phyloP scores from a whole-genome alignment of 257 asterid species.

The Ilex asprella region DNA sequence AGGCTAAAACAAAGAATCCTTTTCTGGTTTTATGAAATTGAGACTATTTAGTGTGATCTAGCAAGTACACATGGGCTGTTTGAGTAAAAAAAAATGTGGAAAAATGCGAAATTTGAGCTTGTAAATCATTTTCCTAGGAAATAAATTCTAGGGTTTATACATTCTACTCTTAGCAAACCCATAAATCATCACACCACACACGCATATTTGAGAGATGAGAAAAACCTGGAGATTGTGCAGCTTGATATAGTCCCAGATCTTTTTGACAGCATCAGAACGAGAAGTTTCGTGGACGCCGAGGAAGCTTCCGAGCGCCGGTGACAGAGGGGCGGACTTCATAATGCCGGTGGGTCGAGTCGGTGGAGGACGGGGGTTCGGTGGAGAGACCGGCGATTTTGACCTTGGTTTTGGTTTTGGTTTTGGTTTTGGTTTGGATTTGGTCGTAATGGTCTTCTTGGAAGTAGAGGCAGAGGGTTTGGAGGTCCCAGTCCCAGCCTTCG shows the following conservation, averaged over 20 bases:
- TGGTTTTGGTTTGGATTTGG: slow-evolving; percentile 25
- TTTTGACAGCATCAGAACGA: slow-evolving; percentile 47
- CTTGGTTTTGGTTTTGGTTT: slow-evolving; percentile 18
- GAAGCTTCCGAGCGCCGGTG: slow-evolving; percentile 35
- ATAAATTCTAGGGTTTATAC: too few relatives aligned
- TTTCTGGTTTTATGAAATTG: too few relatives aligned
- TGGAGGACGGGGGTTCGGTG: background rate
- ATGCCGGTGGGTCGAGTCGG: slow-evolving; percentile 17
- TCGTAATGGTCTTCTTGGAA: background rate
- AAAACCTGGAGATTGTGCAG: slow-evolving; percentile 52
- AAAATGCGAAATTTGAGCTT: too few relatives aligned
- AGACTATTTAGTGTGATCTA: too few relatives aligned
- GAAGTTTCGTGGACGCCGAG: slow-evolving; percentile 46
- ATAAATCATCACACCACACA: too few relatives aligned
- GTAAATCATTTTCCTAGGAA: too few relatives aligned
- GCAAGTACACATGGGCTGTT: too few relatives aligned
- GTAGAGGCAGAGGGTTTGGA: slow-evolving; percentile 16
- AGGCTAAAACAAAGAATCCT: too few relatives aligned
- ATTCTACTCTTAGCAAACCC: too few relatives aligned
- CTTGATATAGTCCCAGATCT: slow-evolving; percentile 53
- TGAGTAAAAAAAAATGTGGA: too few relatives aligned
- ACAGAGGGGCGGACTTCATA: slow-evolving; percentile 29
- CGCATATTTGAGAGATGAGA: too few relatives aligned
- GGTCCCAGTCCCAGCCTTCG: slow-evolving; percentile 20
- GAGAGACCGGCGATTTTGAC: slow-evolving; percentile 16